Base-by-base conservation (phyloP, 495 filamentous ascomycete genomes). In the Saxophila tyrrhenica region DNA sequence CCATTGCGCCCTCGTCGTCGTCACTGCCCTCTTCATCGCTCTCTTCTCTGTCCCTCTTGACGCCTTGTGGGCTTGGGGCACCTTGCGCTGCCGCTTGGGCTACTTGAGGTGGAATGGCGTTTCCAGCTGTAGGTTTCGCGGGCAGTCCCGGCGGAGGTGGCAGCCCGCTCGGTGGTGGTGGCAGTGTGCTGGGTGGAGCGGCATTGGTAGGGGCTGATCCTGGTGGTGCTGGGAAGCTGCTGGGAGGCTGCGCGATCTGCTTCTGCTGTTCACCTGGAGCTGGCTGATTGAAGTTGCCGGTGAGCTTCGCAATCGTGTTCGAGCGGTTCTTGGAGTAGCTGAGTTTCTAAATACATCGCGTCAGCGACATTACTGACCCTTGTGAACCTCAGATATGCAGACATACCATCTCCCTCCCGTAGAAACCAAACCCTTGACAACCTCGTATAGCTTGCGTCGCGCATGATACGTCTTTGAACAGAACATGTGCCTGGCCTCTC, bases 401-500 rank as follows among this genome's bases (percentile, higher is more conserved):
- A 64, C 84, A 41, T 69, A 95, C 92, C 77, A 97, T 84, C 54
- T 89, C 78, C 59, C 81, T 84, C 25, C 91, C 92, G 56, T 90
- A 84, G 60, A 97, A 86, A 16, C 91, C 80, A 61, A 89, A 86
- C 0, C 87, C 88, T 60, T 97, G 84, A 23, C 95, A 72, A 25
- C 86, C 80, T 51, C 90, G 75, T 82, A 97, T 84, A 1, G 92
- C 92, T 63, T 94, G 86, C 25, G 89, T 92, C 44, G 87, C 89
- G 2, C 83, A 78, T 54, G 91, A 83, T 13, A 90, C 72, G 65
- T 99, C 92, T 55, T 85, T 80, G 67, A 87, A 96, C 2, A 90
- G 86, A 45, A 99, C 74, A 64, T 96, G 90, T 49, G 92, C 94
- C 67, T 97, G 92, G 1, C 92, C 92, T 35, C 94, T 85, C 85